A percentile compares a stretch with the other conserved stretches of the same genome.
phyloP scores from a whole-genome alignment of 495 filamentous ascomycete species.

The Neurospora sp. region DNA sequence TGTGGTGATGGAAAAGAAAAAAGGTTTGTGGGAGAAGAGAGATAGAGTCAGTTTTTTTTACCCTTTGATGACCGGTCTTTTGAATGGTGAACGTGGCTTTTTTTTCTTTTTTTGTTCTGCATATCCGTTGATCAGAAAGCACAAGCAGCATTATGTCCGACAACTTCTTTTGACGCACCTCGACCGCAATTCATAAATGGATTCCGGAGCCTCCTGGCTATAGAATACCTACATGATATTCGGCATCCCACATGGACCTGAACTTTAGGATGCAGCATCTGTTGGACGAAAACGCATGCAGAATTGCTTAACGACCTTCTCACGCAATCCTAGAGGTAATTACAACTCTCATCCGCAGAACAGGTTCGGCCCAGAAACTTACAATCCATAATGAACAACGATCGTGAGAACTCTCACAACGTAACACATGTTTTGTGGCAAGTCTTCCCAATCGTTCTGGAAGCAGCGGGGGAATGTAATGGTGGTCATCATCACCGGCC shows the following conservation, averaged over 20 bases:
- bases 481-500: neutral
- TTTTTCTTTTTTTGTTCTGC: neutral
- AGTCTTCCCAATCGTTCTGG: neutral
- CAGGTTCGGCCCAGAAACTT: neutral
- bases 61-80: neutral
- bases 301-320: too few species aligned
- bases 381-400: neutral
- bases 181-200: too few species aligned
- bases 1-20: neutral
- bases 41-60: neutral
- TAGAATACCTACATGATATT: neutral
- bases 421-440: neutral
- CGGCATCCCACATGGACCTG: neutral
- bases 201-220: neutral
- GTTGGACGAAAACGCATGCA: too few species aligned
- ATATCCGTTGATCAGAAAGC: neutral
- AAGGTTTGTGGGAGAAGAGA: neutral
- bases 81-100: neutral
- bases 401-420: neutral
- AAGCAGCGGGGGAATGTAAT: neutral
- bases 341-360: neutral
- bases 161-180: neutral
- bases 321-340: too few species aligned
- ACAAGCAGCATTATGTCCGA: neutral
- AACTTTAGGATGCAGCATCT: too few species aligned